Evolutionary conservation across 495 filamentous ascomycete species (phyloP), one percentile per base, ranked within the genome.

Genomic region (Penicillium fimorum): DNA sequence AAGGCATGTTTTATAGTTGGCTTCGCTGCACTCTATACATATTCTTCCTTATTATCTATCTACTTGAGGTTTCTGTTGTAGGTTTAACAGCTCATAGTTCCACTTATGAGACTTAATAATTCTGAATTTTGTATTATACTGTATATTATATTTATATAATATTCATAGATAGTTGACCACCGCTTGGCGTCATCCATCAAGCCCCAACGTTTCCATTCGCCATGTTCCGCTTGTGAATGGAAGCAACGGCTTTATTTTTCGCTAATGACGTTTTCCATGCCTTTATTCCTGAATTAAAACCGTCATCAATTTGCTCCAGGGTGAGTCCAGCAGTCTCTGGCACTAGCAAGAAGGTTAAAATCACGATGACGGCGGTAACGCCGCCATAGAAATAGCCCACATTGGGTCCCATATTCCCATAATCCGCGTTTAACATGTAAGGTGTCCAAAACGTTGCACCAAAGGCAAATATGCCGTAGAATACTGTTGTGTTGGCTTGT

Each of bases 351-450:
- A 61, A 70, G 0, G 57, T 55, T n/a, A 69, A 47, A 2, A 48
- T 22, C 4, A 51, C 51, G 24, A 70, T 58, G 6, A 61, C 42
- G 3, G 61, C 48, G 1, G 68, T 69, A 8, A 70, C 61, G 1
- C 58, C 61, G 2, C 64, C 63, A 45, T 70, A 70, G 20, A 69
- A 70, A 29, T 70, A 70, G 5, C 68, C 66, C 11, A 70, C 68
- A 37, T 61, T 65, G 6, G 63, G 27, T 0, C 68, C 68, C 68
- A 70, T 70, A n/a, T 67, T 55, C 5, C 66, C 68, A 50, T 70
- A 56, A 6, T 63, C 29, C 2, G 63, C 24, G 27, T 57, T 58
- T 7, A 70, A 42, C 68, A 70, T 70, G 10, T 70, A 70, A 0
- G 68, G 68, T 0, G 68, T 69, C 66, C 66, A 70, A 18, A 70